Conservation (phyloP, 768 basidiomycete species). For the Phylloporus scabripes region DNA sequence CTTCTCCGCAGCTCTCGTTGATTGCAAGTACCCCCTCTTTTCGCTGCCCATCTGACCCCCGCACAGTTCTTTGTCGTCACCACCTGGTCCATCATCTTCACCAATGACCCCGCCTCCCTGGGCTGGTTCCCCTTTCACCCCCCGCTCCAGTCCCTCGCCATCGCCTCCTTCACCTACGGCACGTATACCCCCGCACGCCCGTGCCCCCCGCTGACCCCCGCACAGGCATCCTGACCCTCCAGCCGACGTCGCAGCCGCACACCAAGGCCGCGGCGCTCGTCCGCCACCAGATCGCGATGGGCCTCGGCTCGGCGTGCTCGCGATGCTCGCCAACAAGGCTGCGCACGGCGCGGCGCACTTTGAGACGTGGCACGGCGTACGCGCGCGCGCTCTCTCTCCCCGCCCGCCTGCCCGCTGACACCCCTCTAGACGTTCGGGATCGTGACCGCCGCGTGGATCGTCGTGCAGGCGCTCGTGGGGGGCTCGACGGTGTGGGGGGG, state of each 20-base stretch:
- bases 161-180: slow-evolving; percentile 62
- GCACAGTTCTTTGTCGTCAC: slow-evolving; percentile 35
- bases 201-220: neutral
- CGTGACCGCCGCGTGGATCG: slow-evolving; percentile 55
- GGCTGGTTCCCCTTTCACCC: slow-evolving; percentile 71
- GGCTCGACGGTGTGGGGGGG: slow-evolving; percentile 81
- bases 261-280: slow-evolving; percentile 62
- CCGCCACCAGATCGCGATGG: slow-evolving; percentile 61
- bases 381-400: slow-evolving; percentile 17
- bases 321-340: slow-evolving; percentile 60
- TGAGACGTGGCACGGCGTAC: slow-evolving; percentile 70
- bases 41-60: neutral
- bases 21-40: slow-evolving; percentile 9
- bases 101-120: slow-evolving; percentile 38
- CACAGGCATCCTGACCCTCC: slow-evolving; percentile 68
- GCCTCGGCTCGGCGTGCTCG: slow-evolving; percentile 54
- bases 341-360: slow-evolving; percentile 51
- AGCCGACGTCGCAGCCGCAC: slow-evolving; percentile 61
- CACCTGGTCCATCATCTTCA: slow-evolving; percentile 44
- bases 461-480: slow-evolving; percentile 57
- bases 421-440: slow-evolving; percentile 54
- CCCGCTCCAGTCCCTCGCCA: slow-evolving; percentile 50
- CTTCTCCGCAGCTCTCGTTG: slow-evolving; percentile 10
- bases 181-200: slow-evolving; percentile 1
- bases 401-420: neutral